Evolutionary conservation across 2,329 filamentous ascomycete genomes (phyloP).

Genomic region (Drechslerella dactyloides): DNA sequence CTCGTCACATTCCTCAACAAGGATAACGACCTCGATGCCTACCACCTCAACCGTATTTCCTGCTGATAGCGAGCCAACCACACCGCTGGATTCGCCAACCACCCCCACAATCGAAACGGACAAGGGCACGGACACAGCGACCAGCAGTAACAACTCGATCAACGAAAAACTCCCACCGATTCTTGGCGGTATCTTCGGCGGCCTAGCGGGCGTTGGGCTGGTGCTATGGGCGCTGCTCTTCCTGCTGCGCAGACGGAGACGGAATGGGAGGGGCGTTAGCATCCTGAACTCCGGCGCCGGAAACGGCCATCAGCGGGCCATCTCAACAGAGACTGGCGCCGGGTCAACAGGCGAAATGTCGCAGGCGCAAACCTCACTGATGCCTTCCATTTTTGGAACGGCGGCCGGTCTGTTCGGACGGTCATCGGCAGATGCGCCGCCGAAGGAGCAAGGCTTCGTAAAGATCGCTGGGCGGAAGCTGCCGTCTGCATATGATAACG

Average conservation of each 20-base stretch:
- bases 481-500: slow-evolving; percentile 44
- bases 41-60: slow-evolving; percentile 29
- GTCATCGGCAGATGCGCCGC: slow-evolving; percentile 25
- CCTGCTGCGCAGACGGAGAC: slow-evolving; percentile 28
- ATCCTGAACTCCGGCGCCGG: slow-evolving; percentile 12
- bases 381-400: slow-evolving; percentile 28
- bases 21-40: slow-evolving; percentile 15
- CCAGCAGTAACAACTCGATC: slow-evolving; percentile 1
- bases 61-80: slow-evolving; percentile 38
- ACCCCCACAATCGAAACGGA: slow-evolving; percentile 4
- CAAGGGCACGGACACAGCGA: neutral
- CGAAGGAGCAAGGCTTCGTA: slow-evolving; percentile 35
- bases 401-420: slow-evolving; percentile 30
- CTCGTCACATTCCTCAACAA: slow-evolving; percentile 12
- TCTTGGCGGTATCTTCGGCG: slow-evolving; percentile 44
- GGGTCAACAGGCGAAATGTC: slow-evolving; percentile 43
- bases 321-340: slow-evolving; percentile 32
- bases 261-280: slow-evolving; percentile 16
- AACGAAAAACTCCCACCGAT: slow-evolving; percentile 49
- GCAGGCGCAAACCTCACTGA: slow-evolving; percentile 33
- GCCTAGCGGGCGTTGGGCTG: slow-evolving; percentile 37
- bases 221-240: slow-evolving; percentile 48
- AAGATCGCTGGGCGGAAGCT: slow-evolving; percentile 46
- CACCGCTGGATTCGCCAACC: slow-evolving; percentile 37
- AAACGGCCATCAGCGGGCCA: slow-evolving; percentile 31